These are phyloP conservation scores for Salix exigua DNA, from an alignment of 345 rosid genomes.

Conservation along the genomic window DNA sequence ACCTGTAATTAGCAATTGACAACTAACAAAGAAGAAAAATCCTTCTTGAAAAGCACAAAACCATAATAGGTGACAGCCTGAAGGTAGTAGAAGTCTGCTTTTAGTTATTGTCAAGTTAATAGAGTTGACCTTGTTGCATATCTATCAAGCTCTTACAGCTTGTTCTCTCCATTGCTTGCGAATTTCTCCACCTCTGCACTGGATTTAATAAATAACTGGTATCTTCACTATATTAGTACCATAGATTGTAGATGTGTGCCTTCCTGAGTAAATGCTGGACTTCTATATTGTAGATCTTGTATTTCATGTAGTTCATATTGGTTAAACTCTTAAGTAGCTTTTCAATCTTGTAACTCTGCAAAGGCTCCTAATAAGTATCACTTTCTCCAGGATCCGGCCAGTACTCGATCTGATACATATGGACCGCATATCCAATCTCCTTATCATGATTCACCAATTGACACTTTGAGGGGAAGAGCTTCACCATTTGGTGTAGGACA, in stretches of 20 bases:
- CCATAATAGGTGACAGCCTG: background rate
- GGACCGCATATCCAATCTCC: slow-evolving; percentile 51
- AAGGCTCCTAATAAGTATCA: slow-evolving; percentile 64
- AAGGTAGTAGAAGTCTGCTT: background rate
- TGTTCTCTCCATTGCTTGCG: background rate
- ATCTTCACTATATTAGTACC: background rate
- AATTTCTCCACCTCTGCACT: background rate
- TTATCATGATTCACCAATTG: slow-evolving; percentile 49
- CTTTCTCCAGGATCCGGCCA: slow-evolving; percentile 57
- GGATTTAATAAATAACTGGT: background rate
- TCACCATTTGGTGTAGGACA: slow-evolving; percentile 51
- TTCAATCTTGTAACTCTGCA: slow-evolving; percentile 39
- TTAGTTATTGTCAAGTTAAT: background rate
- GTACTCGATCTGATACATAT: slow-evolving; percentile 44
- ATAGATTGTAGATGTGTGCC: background rate
- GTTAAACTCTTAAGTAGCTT: background rate
- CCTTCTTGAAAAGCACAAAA: background rate
- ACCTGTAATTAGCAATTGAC: background rate
- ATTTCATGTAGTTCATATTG: background rate
- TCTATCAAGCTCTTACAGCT: background rate
- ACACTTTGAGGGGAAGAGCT: slow-evolving; percentile 47
- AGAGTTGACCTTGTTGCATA: background rate
- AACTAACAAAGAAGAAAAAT: background rate
- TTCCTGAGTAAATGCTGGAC: background rate
- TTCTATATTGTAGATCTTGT: background rate